Evolutionary conservation across 352 stramenopile genomes (phyloP).

Genomic region (Pythium rishiriense): DNA sequence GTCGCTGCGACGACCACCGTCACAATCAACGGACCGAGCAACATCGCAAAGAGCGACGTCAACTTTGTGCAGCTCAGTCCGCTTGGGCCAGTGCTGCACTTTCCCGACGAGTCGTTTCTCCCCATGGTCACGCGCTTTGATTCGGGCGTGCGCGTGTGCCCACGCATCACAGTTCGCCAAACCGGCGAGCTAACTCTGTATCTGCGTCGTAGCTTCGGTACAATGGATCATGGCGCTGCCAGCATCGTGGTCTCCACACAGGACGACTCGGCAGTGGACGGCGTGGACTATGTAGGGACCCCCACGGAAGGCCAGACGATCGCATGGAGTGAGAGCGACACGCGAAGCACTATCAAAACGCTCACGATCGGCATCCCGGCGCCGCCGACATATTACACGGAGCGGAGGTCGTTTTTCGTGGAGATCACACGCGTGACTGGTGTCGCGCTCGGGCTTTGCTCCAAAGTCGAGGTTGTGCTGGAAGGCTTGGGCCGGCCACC

Average conservation of each 20-base stretch:
- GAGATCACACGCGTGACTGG: conserved; percentile 47
- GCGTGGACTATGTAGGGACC: conserved; percentile 55
- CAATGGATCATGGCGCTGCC: conserved; percentile 25
- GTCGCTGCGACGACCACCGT: conserved; percentile 43
- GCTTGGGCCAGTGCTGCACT: conserved; percentile 35
- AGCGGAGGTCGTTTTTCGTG: conserved; percentile 44
- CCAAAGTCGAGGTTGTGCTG: conserved; percentile 40
- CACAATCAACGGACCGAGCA: conserved; percentile 42
- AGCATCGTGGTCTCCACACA: conserved; percentile 42
- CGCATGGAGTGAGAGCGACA: conserved; percentile 33
- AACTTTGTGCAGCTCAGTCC: conserved; percentile 49
- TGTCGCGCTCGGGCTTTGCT: conserved; percentile 49
- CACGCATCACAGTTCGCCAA: conserved; percentile 35
- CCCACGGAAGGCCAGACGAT: conserved; percentile 17
- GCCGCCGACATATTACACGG: conserved; percentile 39
- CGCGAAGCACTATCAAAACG: conserved; percentile 37
- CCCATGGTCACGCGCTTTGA: conserved; percentile 48
- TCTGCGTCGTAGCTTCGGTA: conserved; percentile 55
- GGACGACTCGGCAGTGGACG: conserved; percentile 45
- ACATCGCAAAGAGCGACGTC: conserved; percentile 42
- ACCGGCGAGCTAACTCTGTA: conserved; percentile 42
- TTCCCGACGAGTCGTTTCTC: conserved; percentile 51
- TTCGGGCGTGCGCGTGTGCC: conserved; percentile 53
- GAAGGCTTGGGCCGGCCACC: conserved; percentile 35
- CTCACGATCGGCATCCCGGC: conserved; percentile 44